Percentiles rank a stretch among this genome's conserved stretches.
These are phyloP conservation scores for Limonium bicolor DNA, from an alignment of 148 eudicot genomes.

Conservation along the genomic window DNA sequence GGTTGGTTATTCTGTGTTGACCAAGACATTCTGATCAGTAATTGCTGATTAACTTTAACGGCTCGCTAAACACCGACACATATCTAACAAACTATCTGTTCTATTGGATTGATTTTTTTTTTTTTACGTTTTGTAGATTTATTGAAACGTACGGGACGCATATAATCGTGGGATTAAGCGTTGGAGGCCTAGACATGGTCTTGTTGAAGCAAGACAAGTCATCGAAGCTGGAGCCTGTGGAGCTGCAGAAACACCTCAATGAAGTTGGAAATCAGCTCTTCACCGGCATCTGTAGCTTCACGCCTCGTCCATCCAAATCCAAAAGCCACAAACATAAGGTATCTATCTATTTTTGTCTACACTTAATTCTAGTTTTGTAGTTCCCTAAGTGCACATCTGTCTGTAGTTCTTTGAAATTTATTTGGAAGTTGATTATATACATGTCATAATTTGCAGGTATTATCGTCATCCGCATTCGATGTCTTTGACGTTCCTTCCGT, in stretches of 20 bases:
- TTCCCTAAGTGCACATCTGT: not conserved
- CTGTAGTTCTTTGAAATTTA: not conserved
- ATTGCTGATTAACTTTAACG: too few species aligned
- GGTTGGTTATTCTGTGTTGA: too few species aligned
- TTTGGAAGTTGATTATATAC: not conserved
- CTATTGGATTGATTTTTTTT: too few species aligned
- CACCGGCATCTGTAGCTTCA: constrained; percentile 43
- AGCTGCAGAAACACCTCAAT: constrained; percentile 49
- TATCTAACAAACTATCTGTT: too few species aligned
- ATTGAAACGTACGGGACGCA: constrained; percentile 84
- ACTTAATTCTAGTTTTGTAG: not conserved
- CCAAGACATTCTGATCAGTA: too few species aligned
- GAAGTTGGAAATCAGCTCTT: constrained; percentile 68
- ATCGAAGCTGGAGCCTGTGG: constrained; percentile 44
- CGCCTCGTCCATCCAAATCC: constrained; percentile 18
- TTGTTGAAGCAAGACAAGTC: constrained; percentile 60
- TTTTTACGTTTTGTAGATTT: constrained; percentile 58
- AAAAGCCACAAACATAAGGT: constrained; percentile 44
- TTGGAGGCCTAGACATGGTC: constrained; percentile 71
- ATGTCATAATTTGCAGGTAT: constrained; percentile 20
- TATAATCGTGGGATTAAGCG: constrained; percentile 66
- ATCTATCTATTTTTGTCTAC: not conserved
- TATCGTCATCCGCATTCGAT: constrained; percentile 53
- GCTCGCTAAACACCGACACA: too few species aligned
- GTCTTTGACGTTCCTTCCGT: constrained; percentile 35